phyloP scores from a whole-genome alignment of 495 filamentous ascomycete genomes.

The Penicillium malachiteum region DNA sequence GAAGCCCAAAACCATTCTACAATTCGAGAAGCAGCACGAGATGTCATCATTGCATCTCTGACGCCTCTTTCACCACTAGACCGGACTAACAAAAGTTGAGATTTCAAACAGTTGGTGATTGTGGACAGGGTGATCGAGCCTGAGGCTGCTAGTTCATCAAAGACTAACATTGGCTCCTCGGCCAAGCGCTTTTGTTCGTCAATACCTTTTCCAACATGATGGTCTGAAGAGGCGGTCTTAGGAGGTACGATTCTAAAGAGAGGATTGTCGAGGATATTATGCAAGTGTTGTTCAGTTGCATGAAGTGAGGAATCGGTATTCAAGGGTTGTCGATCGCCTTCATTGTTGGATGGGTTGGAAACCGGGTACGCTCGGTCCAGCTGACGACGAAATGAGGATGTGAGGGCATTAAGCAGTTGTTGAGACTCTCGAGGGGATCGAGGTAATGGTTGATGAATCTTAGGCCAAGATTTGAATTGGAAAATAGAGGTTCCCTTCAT shows the following conservation, averaged over 20 bases:
- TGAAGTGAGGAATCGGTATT: constrained; percentile 33
- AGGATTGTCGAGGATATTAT: constrained; percentile 69
- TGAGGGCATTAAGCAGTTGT: constrained; percentile 67
- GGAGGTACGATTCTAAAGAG: constrained; percentile 46
- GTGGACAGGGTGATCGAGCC: constrained; percentile 27
- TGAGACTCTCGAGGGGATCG: constrained; percentile 63
- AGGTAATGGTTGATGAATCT: constrained; percentile 70
- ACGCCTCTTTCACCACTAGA: constrained; percentile 15
- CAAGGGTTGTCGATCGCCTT: constrained; percentile 19
- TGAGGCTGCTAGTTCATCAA: constrained; percentile 42
- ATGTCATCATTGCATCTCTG: constrained; percentile 30
- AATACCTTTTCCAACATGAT: constrained; percentile 3
- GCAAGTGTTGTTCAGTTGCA: constrained; percentile 56
- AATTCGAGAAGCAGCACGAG: constrained; percentile 34
- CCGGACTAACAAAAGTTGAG: constrained; percentile 33
- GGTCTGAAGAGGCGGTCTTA: constrained; percentile 13
- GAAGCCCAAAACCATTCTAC: constrained; percentile 45
- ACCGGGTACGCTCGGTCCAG: constrained; percentile 65
- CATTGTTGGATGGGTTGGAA: constrained; percentile 19
- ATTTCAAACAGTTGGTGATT: constrained; percentile 31
- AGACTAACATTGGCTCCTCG: constrained; percentile 39
- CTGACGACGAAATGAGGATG: constrained; percentile 71
- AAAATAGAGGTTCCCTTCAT: constrained; percentile 46
- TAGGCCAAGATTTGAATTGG: constrained; percentile 51
- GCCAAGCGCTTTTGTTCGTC: constrained; percentile 20